Evolutionary conservation across 116 monocot species (phyloP), one percentile per base, ranked within the genome.

Genomic region (Papilionanthe hybrid): DNA sequence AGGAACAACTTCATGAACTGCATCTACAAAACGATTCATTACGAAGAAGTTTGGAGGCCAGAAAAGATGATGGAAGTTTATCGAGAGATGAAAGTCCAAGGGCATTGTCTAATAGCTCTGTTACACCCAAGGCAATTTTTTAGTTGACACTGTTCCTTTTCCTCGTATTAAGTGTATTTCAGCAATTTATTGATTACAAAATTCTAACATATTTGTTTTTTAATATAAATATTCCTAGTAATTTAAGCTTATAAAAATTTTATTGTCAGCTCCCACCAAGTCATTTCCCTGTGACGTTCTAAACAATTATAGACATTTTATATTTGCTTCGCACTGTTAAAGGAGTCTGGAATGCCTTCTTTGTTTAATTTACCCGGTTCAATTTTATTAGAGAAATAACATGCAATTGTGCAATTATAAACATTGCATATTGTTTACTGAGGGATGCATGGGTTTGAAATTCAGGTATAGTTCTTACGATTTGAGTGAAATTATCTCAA

Each of bases 1-100:
- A 94, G 97, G 91, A 85, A 43, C 89, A 94, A 85, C 85, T 97
- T 82, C 88, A 79, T 78, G 94, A 88, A 77, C 77, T 97, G 28
- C 89, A 86, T 76, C 92, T 89, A 78, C 91, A 97, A 56, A 97
- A 92, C 85, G 80, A 77, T 22, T 89, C 84, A 9, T 81, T 94
- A 28, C 92, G 77, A 77, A 97, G 77, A 90, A 88, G 49, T 86
- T 79, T 87, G 72, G 96, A 94, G 55, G 78, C 68, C 42, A 90
- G 85, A 83, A 81, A 79, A 63, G 50, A 32, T 73, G 66, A 47
- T 81, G 79, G 63, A 13, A 55, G 78, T 69, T 55, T 63, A 76
- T 72, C 65, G 67, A 84, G 77, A 76, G 79, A 82, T 71, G 89
- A 86, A 55, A 82, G 73, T 75, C 73, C 55, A 17, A 81, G 81